Conservation (phyloP, 108 stramenopile species). For the Discostella pseudostelligera region DNA sequence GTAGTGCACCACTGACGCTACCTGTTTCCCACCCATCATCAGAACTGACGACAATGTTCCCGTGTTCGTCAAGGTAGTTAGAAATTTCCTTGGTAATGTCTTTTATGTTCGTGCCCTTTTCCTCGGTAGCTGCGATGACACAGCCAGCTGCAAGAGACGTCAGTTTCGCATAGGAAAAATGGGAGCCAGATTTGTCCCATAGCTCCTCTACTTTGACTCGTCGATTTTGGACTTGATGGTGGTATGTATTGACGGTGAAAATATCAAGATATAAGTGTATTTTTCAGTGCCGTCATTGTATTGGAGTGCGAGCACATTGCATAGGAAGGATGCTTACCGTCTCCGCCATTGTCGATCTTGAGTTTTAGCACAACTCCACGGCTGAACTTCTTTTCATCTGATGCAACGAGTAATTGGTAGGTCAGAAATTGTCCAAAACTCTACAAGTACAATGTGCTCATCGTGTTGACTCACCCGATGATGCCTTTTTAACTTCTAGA, state of each 20-base stretch:
- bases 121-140: too few relatives aligned
- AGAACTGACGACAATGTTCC: too few relatives aligned
- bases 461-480: slow-evolving; percentile 41
- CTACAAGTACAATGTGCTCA: too few relatives aligned
- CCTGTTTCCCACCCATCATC: too few relatives aligned
- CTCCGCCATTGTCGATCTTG: slow-evolving; percentile 44
- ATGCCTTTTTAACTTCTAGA: slow-evolving; percentile 45
- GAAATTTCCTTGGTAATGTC: too few relatives aligned
- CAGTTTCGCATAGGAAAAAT: slow-evolving; percentile 52
- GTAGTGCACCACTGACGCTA: too few relatives aligned
- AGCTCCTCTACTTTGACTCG: slow-evolving; percentile 56
- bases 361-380: slow-evolving; percentile 59
- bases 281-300: too few relatives aligned
- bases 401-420: too few relatives aligned
- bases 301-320: too few relatives aligned
- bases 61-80: too few relatives aligned
- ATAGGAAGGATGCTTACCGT: slow-evolving; percentile 39
- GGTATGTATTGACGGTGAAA: background rate
- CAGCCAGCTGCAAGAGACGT: slow-evolving; percentile 41
- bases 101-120: background rate
- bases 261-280: too few relatives aligned
- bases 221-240: slow-evolving; percentile 51
- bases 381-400: slow-evolving; percentile 23
- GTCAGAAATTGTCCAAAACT: too few relatives aligned
- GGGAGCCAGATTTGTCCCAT: slow-evolving; percentile 15